A percentile compares a stretch with the other conserved stretches of the same genome.
phyloP scores from a whole-genome alignment of 2,329 filamentous ascomycete genomes.

The Pezicula carpinea region DNA sequence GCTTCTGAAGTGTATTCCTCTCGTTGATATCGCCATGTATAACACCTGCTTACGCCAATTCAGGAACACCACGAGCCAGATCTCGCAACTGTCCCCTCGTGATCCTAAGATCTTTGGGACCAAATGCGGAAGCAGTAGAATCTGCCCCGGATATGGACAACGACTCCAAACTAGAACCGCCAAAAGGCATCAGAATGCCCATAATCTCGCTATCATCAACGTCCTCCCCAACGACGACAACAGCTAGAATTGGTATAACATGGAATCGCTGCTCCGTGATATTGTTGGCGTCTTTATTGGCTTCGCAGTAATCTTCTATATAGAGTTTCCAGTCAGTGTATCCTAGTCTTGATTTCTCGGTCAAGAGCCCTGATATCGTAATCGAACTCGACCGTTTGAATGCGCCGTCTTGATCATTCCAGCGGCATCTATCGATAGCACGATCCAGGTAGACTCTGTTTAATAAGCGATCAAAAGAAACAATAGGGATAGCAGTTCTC shows the following conservation, averaged over 20 bases:
- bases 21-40: constrained; percentile 3
- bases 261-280: background rate
- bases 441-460: no score
- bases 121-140: background rate
- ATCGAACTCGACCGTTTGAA: no score
- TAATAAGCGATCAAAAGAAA: no score
- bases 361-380: no score
- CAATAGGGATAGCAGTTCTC: no score
- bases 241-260: background rate
- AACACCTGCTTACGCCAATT: background rate
- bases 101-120: background rate
- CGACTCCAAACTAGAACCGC: constrained; percentile 1
- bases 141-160: background rate
- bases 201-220: background rate
- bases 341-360: no score
- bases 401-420: no score
- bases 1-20: constrained; percentile 3
- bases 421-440: no score
- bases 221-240: background rate
- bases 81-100: constrained; percentile 2
- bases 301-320: no score
- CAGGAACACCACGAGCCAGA: constrained; percentile 1
- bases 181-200: constrained; percentile 1
- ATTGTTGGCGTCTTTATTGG: no score
- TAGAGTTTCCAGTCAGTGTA: no score